phyloP scores from a whole-genome alignment of 1,139 yeast genomes.

The Candida sp. region DNA sequence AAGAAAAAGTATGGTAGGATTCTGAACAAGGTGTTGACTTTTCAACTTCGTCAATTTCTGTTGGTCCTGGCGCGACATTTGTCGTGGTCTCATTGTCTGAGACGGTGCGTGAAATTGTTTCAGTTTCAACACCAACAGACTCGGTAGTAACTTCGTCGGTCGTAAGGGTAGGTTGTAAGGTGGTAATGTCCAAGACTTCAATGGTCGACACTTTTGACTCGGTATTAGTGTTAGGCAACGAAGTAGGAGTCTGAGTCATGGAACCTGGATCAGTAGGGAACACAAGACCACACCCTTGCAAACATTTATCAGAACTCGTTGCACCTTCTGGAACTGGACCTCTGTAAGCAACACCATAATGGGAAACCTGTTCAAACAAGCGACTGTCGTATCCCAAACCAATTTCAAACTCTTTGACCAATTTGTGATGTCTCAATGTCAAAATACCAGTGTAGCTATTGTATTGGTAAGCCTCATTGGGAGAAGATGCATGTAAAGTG shows the following conservation, averaged over 20 bases:
- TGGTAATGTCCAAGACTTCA: not conserved
- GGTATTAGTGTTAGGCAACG: not conserved
- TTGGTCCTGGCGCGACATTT: no score
- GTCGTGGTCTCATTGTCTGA: no score
- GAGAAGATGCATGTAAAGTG: not conserved
- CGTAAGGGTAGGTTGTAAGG: no score
- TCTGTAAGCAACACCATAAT: not conserved
- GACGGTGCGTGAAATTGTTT: no score
- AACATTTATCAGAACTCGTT: not conserved
- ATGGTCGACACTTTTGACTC: no score
- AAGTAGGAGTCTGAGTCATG: not conserved
- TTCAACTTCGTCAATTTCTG: no score
- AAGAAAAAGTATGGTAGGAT: no score
- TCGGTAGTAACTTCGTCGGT: no score
- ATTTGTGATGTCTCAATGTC: not conserved
- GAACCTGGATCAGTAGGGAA: not conserved
- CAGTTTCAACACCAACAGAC: no score
- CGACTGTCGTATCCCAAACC: not conserved
- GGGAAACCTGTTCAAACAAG: not conserved
- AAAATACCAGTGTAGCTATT: not conserved
- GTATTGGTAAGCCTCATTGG: not conserved
- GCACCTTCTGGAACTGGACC: not conserved
- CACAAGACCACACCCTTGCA: not conserved
- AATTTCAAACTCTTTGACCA: not conserved
- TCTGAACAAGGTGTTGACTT: no score